These are phyloP conservation scores for Urostyla sp. DNA, from an alignment of 73 alveolate species.

Conservation along the genomic window DNA sequence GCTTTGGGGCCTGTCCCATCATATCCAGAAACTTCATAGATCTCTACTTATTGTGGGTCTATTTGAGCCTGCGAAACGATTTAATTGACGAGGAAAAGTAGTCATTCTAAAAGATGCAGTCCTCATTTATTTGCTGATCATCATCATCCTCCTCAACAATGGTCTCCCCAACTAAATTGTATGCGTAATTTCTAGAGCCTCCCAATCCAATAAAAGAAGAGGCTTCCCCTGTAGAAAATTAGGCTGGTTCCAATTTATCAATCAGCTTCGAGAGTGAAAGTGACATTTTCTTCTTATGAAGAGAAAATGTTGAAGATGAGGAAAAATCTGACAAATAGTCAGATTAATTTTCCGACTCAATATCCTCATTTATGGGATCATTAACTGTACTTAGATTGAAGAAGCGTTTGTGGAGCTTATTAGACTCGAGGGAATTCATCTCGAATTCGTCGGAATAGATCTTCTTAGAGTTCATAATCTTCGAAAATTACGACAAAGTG, in stretches of 20 bases:
- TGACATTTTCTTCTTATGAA: constrained; percentile 14
- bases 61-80: too few relatives aligned
- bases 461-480: constrained; percentile 33
- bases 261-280: constrained; percentile 3
- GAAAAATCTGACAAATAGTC: constrained; percentile 15
- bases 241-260: constrained; percentile 19
- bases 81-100: too few relatives aligned
- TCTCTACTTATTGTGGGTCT: background rate
- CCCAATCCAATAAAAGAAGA: background rate
- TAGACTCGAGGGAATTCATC: constrained; percentile 13
- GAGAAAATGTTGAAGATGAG: background rate
- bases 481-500: constrained; percentile 15
- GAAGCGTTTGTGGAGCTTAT: too few relatives aligned
- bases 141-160: constrained; percentile 40
- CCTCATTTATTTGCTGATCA: background rate
- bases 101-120: too few relatives aligned
- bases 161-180: background rate
- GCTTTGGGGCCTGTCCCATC: too few relatives aligned
- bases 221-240: constrained; percentile 4
- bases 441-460: constrained; percentile 40
- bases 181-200: background rate
- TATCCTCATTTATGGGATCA: constrained; percentile 28
- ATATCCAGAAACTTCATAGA: constrained; percentile 2
- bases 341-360: constrained; percentile 1
- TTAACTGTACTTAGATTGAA: too few relatives aligned